Conservation (phyloP, 805 yeast species). For the Debaryomyces maramus region DNA sequence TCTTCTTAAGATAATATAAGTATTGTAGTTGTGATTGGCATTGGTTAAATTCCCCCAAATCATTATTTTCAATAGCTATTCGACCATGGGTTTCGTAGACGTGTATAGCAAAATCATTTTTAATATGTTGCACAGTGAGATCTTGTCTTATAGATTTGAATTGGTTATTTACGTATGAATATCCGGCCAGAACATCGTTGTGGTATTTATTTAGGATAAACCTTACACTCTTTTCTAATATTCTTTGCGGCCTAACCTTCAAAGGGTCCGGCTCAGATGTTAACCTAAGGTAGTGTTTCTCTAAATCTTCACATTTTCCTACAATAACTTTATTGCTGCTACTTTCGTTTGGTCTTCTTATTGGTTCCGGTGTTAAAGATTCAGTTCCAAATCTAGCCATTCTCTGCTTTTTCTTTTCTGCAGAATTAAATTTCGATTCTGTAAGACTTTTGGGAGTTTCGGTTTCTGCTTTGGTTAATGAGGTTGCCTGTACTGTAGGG, state of each 20-base stretch:
- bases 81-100: conserved; percentile 88
- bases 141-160: conserved; percentile 92
- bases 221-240: conserved; percentile 59
- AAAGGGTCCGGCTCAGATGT: conserved; percentile 92
- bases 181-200: conserved; percentile 42
- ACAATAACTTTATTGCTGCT: conserved; percentile 31
- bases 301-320: conserved; percentile 67
- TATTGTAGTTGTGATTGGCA: conserved; percentile 80
- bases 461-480: neutral
- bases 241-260: conserved; percentile 68
- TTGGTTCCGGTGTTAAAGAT: conserved; percentile 8
- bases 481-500: neutral
- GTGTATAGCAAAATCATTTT: conserved; percentile 67
- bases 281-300: conserved; percentile 76
- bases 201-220: conserved; percentile 54
- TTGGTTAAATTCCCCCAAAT: conserved; percentile 92
- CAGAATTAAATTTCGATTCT: conserved; percentile 23
- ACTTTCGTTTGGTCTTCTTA: neutral
- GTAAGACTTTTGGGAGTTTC: neutral
- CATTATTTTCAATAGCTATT: conserved; percentile 79
- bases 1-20: conserved; percentile 49
- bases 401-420: conserved; percentile 42
- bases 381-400: conserved; percentile 47
- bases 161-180: conserved; percentile 83
- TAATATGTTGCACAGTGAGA: conserved; percentile 85